Conservation (phyloP, 2,329 filamentous ascomycete species). For the Colletotrichum trifolii region DNA sequence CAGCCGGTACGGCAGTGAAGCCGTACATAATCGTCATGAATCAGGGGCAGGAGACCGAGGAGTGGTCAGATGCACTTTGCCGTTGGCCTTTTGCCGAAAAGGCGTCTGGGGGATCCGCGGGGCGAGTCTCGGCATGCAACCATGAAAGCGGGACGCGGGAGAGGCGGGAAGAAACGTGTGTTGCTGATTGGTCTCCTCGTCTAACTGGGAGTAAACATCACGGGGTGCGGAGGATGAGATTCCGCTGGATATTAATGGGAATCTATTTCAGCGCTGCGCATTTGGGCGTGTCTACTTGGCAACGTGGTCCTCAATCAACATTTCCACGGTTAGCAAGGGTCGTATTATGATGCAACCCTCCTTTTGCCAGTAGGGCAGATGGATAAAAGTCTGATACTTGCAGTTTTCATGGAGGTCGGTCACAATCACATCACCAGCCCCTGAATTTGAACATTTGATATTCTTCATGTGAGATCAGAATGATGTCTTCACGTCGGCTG, state of each 20-base stretch:
- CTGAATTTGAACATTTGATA: too few relatives aligned
- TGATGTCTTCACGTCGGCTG: too few relatives aligned
- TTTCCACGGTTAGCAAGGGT: background rate
- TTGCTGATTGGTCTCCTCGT: background rate
- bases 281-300: background rate
- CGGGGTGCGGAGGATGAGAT: constrained; percentile 10
- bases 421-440: too few relatives aligned
- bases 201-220: background rate
- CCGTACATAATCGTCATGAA: background rate
- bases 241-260: constrained; percentile 7
- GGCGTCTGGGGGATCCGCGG: constrained; percentile 25
- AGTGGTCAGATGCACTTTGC: constrained; percentile 9
- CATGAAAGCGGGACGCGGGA: background rate
- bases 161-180: constrained; percentile 8
- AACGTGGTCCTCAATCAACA: background rate
- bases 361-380: too few relatives aligned
- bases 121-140: constrained; percentile 25
- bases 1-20: too few relatives aligned
- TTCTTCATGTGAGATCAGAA: too few relatives aligned
- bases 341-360: background rate
- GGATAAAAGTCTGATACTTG: too few relatives aligned
- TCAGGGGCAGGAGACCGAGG: background rate
- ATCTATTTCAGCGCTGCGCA: background rate
- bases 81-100: constrained; percentile 23
- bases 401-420: too few relatives aligned